Evolutionary conservation across 106 monocot genomes (phyloP).

Genomic region (Amphibolis antarctica): DNA sequence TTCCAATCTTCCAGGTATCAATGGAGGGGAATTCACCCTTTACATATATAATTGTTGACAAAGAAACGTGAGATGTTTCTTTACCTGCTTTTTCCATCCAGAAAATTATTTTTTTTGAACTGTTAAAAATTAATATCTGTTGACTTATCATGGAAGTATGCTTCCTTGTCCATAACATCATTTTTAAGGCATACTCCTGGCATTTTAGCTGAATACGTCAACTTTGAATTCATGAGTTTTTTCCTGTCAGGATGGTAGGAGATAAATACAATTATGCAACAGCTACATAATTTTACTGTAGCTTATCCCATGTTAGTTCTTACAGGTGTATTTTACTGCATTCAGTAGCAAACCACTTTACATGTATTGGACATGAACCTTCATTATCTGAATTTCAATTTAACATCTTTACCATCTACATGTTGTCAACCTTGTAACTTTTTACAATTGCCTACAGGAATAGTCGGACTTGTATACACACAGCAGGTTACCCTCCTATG

Average conservation of each 20-base stretch:
- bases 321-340: too few species aligned
- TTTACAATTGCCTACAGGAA: slow-evolving; percentile 39
- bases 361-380: neutral
- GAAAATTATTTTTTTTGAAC: neutral
- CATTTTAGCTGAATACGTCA: neutral
- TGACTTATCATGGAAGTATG: too few species aligned
- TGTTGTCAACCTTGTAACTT: neutral
- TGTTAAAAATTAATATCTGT: neutral
- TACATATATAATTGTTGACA: slow-evolving; percentile 93
- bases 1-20: slow-evolving; percentile 45
- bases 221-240: neutral
- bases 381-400: neutral
- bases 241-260: neutral
- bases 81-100: neutral
- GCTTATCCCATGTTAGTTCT: too few species aligned
- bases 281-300: too few species aligned
- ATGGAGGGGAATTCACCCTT: slow-evolving; percentile 85
- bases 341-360: neutral
- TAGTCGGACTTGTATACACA: slow-evolving; percentile 94
- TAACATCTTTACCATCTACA: neutral
- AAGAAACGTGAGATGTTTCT: slow-evolving; percentile 56
- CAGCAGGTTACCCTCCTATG: slow-evolving; percentile 79
- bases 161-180: too few species aligned
- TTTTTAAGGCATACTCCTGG: neutral
- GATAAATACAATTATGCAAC: neutral